Evolutionary conservation across 768 basidiomycete genomes (phyloP), one percentile per base, ranked within the genome.

Genomic region (Tylopilus rubrobrunneus): DNA sequence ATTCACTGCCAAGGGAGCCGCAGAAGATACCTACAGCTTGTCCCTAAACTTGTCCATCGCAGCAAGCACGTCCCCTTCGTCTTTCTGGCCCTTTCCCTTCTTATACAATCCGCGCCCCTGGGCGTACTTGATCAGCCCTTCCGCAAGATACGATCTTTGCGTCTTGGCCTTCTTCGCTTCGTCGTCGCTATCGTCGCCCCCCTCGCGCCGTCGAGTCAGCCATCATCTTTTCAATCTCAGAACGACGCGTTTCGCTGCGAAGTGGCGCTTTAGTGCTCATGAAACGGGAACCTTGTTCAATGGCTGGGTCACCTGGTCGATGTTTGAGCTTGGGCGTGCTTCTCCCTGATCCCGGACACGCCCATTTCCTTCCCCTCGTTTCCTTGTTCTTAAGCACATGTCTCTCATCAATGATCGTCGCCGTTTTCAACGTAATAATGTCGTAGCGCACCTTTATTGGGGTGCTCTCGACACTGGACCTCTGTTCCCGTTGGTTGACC

Each of bases 191-290:
- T 80, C 84, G 23, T 77, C 78, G 14, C 75, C 74, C 9, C 77
- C 75, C 27, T 76, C 79, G 9, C 79, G 80, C 41, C 77, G 78
- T 56, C 84, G 83, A 27, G 83, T 92, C 89, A 7, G 83, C 84
- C 69, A 97, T 92, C 85, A 98, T 90, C 62, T 81, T 86, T 60
- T 85, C 86, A 48, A 97, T 90, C 67, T 93, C 85, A 7, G 82
- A 76, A 64, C 86, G 81, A 21, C 89, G 87, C 12, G 79, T 71
- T 33, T 77, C 76, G 49, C 87, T 92, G 53, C 5, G 45, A 33
- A 9, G 28, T 5, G 33, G 31, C 34, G 14, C 5, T 14, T 54
- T 25, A 64, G 47, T 23, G 19, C 25, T 14, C 9, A 31, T 23
- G n/a, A 29, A 29, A 6, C 5, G 9, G 9, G 29, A 29, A 5